Conservation (phyloP, 495 filamentous ascomycete species). For the Platismatia glauca region DNA sequence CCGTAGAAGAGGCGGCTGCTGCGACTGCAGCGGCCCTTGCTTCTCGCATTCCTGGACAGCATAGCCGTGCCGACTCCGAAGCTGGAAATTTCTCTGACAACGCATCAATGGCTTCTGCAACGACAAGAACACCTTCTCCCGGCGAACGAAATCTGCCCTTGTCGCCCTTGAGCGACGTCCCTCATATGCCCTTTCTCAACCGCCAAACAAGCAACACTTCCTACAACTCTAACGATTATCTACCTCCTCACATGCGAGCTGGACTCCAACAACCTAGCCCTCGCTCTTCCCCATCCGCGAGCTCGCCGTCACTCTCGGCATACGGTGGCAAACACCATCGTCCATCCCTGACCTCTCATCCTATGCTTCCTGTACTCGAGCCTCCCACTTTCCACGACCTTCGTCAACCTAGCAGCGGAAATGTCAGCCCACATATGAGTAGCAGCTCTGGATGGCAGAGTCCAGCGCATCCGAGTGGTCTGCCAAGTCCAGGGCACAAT, state of each 20-base stretch:
- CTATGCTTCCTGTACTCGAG: conserved; percentile 78
- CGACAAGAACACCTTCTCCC: conserved; percentile 62
- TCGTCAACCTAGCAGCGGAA: conserved; percentile 52
- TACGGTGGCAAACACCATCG: conserved; percentile 49
- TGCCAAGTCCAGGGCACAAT: conserved; percentile 58
- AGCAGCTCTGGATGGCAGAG: conserved; percentile 65
- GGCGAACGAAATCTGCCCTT: conserved; percentile 65
- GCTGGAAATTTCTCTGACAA: conserved; percentile 72
- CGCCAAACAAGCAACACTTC: conserved; percentile 54
- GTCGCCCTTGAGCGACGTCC: conserved; percentile 70
- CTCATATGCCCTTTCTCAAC: conserved; percentile 62
- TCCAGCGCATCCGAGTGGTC: conserved; percentile 49
- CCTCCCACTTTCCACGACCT: conserved; percentile 74
- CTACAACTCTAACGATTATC: conserved; percentile 51
- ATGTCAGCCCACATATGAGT: conserved; percentile 61
- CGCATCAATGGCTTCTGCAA: conserved; percentile 60
- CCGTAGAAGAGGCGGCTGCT: conserved; percentile 84
- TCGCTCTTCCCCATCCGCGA: conserved; percentile 55
- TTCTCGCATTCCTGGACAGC: conserved; percentile 47
- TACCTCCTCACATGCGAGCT: conserved; percentile 76
- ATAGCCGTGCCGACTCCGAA: conserved; percentile 56
- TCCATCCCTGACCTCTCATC: conserved; percentile 72
- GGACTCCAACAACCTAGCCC: conserved; percentile 70
- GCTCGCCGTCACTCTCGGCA: conserved; percentile 50
- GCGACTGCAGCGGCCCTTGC: conserved; percentile 78